Evolutionary conservation across 306 rosid genomes (phyloP).

Genomic region (Spatholobus suberectus): DNA sequence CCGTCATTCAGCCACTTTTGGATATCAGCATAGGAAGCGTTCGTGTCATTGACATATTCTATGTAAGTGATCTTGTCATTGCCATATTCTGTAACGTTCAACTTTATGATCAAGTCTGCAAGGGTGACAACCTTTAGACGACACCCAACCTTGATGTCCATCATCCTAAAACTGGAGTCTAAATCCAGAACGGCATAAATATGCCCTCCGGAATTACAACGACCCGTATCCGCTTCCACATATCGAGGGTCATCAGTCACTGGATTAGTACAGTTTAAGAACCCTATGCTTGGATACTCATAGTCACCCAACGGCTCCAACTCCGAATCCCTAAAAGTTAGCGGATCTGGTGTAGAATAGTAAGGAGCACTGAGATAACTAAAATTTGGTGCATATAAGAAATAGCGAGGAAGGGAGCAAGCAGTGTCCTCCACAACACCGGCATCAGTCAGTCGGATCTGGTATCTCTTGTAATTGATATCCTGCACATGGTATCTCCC

Average conservation of each 20-base stretch:
- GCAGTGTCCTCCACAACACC: background rate
- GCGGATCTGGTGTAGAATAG: no score
- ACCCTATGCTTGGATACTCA: background rate
- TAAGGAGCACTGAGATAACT: background rate
- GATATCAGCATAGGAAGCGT: background rate
- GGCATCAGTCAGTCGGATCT: background rate
- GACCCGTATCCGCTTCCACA: background rate
- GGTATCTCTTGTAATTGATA: background rate
- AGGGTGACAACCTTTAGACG: background rate
- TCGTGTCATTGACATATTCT: no score
- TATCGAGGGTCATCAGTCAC: background rate
- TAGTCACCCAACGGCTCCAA: background rate
- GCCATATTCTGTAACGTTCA: no score
- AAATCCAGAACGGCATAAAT: background rate
- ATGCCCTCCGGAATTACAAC: background rate
- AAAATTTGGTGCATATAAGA: background rate
- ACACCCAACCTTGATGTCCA: background rate
- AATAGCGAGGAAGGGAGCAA: slow-evolving; percentile 2
- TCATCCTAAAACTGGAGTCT: background rate
- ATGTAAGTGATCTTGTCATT: no score
- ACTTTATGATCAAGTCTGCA: background rate
- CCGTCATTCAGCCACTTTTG: background rate
- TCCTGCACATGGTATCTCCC: background rate
- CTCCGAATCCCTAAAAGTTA: no score
- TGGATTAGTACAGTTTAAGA: background rate